Evolutionary conservation across 2,329 filamentous ascomycete genomes (phyloP), one percentile per base, ranked within the genome.

Genomic region (Davidsoniella australis): DNA sequence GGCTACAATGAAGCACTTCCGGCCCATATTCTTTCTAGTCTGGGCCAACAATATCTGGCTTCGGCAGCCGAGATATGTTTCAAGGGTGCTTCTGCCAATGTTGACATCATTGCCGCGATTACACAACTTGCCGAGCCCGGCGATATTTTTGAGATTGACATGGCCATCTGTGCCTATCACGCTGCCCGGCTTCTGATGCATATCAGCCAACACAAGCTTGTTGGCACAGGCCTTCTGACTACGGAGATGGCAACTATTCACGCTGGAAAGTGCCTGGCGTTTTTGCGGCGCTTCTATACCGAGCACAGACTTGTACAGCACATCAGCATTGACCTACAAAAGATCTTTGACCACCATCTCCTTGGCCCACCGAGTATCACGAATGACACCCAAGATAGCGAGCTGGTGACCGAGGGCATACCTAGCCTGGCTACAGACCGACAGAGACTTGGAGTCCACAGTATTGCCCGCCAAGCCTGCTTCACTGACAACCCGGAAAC

Each of bases 121-220:
- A 20, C 20, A 20, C 20, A 20, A 4, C 20, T 20, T 20, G 20
- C 20, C 20, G 20, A 20, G 20, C 20, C 3, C 20, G 20, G 20
- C 20, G 65, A 69, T 17, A 2, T 17, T 17, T 17, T 17, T 17
- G 17, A 17, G 47, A 62, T 64, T 29, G 66, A 68, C 41, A 61
- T 60, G 0, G 66, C 66, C 4, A 64, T 69, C 1, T 68, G 66
- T 37, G 65, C 63, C 0, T 68, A 68, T 24, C 65, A 69, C 36
- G 61, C 62, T 3, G 61, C 64, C 0, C 60, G 65, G 1, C 56
- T 68, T 1, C 57, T 67, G 1, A 55, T 67, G 14, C 67, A 65
- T 55, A 17, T 56, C 49, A 40, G 20, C 39, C 41, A 36, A 41
- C 8, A 53, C 39, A 9, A 54, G 55, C 41, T 55, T 56, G 10